phyloP scores from a whole-genome alignment of 208 protist species.

The Sergeia podlipaevii region DNA sequence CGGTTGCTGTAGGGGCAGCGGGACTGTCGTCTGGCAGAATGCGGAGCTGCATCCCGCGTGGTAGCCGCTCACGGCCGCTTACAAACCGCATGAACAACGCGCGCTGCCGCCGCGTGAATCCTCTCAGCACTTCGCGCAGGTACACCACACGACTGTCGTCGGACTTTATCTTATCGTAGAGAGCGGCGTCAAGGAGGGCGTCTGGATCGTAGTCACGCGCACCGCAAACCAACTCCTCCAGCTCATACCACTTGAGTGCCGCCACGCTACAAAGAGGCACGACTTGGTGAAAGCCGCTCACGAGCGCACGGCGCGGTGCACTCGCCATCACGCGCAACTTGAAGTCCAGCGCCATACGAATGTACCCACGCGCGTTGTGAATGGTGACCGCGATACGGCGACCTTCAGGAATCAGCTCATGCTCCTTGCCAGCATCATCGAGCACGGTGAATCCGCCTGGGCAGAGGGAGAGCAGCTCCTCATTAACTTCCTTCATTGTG shows the following conservation, averaged over 20 bases:
- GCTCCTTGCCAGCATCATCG: conserved; percentile 39
- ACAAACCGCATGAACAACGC: conserved; percentile 91
- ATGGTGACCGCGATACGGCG: conserved; percentile 36
- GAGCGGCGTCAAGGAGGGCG: conserved; percentile 71
- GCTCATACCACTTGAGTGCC: conserved; percentile 86
- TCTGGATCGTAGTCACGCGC: conserved; percentile 88
- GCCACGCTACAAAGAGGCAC: conserved; percentile 66
- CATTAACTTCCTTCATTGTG: conserved; percentile 18
- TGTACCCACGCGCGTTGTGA: conserved; percentile 64
- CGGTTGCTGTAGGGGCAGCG: not conserved
- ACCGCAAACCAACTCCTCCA: conserved; percentile 90
- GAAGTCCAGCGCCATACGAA: conserved; percentile 39
- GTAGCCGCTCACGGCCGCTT: conserved; percentile 83
- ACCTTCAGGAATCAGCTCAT: conserved; percentile 67
- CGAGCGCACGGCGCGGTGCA: conserved; percentile 61
- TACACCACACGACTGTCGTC: conserved; percentile 59
- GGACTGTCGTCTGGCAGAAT: conserved; percentile 67
- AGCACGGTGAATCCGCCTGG: conserved; percentile 66
- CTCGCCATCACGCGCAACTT: conserved; percentile 44
- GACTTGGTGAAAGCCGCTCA: conserved; percentile 83
- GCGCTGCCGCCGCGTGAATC: conserved; percentile 79
- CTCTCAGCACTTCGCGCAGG: conserved; percentile 72
- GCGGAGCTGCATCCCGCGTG: conserved; percentile 68
- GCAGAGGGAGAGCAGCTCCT: conserved; percentile 45
- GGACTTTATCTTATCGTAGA: conserved; percentile 66